Evolutionary conservation across 495 filamentous ascomycete species (phyloP).

Genomic region (Aspergillus taichungensis): DNA sequence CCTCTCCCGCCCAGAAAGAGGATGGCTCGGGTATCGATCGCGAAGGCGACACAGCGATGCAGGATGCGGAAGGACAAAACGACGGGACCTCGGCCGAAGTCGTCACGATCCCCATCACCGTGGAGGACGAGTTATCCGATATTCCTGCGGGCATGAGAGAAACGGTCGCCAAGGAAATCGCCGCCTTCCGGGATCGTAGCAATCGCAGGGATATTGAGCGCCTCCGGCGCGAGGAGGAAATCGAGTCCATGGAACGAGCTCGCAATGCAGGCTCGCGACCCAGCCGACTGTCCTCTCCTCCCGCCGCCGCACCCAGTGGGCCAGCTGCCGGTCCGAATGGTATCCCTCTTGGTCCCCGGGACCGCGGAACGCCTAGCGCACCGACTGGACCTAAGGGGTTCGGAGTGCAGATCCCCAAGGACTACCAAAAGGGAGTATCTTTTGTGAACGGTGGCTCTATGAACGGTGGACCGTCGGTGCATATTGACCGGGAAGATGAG

Average conservation of each 20-base stretch:
- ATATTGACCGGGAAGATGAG: conserved; percentile 66
- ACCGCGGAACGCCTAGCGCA: conserved; percentile 60
- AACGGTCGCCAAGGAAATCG: conserved; percentile 88
- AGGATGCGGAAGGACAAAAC: conserved; percentile 46
- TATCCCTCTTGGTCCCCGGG: conserved; percentile 78
- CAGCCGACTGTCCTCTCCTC: conserved; percentile 64
- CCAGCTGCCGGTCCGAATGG: conserved; percentile 69
- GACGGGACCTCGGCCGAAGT: conserved; percentile 57
- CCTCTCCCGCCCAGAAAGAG: conserved; percentile 39
- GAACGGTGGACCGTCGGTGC: conserved; percentile 46
- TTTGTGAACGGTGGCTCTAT: conserved; percentile 79
- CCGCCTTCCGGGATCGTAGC: conserved; percentile 85
- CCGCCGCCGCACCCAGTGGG: conserved; percentile 54
- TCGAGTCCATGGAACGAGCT: conserved; percentile 76
- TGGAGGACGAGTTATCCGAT: conserved; percentile 91
- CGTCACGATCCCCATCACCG: conserved; percentile 80
- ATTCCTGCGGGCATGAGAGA: conserved; percentile 97
- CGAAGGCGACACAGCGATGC: conserved; percentile 69
- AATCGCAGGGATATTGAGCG: conserved; percentile 83
- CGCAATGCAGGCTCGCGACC: conserved; percentile 56
- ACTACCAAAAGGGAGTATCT: conserved; percentile 72
- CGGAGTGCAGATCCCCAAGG: conserved; percentile 62
- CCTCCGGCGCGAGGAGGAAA: conserved; percentile 77
- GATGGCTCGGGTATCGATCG: conserved; percentile 39
- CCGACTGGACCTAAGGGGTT: conserved; percentile 71